phyloP scores from a whole-genome alignment of 345 rosid genomes.

The Mercurialis annua region DNA sequence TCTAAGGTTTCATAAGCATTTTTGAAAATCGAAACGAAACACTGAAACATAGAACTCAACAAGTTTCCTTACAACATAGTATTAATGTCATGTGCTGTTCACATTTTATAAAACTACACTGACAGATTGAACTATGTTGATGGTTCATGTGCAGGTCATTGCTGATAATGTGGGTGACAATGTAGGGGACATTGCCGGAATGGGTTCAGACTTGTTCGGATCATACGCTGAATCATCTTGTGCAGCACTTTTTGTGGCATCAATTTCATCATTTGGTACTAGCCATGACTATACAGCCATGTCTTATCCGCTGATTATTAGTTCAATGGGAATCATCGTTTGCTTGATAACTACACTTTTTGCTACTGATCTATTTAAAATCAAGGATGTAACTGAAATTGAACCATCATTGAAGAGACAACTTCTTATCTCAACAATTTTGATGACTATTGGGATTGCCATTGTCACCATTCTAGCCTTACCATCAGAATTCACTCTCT shows the following conservation, averaged over 20 bases:
- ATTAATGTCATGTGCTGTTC: too few relatives aligned
- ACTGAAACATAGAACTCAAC: too few relatives aligned
- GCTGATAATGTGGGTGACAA: conserved; percentile 78
- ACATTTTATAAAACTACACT: too few relatives aligned
- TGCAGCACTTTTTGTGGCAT: conserved; percentile 69
- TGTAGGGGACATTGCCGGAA: conserved; percentile 72
- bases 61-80: too few relatives aligned
- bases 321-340: conserved; percentile 58
- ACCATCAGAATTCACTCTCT: conserved; percentile 63
- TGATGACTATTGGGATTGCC: conserved; percentile 63
- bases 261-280: conserved; percentile 55
- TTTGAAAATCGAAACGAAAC: too few relatives aligned
- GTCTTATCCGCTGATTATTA: conserved; percentile 55
- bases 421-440: conserved; percentile 61
- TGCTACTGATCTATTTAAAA: conserved; percentile 60
- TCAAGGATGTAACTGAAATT: conserved; percentile 46
- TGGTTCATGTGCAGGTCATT: conserved; percentile 43
- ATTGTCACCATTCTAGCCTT: conserved; percentile 45
- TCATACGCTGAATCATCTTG: conserved; percentile 72
- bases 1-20: too few relatives aligned
- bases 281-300: conserved; percentile 55
- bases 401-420: conserved; percentile 62
- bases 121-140: neutral
- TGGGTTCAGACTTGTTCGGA: conserved; percentile 68
- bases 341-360: conserved; percentile 62